Conservation (phyloP, 495 filamentous ascomycete genomes). For the Xylaria palmicola region DNA sequence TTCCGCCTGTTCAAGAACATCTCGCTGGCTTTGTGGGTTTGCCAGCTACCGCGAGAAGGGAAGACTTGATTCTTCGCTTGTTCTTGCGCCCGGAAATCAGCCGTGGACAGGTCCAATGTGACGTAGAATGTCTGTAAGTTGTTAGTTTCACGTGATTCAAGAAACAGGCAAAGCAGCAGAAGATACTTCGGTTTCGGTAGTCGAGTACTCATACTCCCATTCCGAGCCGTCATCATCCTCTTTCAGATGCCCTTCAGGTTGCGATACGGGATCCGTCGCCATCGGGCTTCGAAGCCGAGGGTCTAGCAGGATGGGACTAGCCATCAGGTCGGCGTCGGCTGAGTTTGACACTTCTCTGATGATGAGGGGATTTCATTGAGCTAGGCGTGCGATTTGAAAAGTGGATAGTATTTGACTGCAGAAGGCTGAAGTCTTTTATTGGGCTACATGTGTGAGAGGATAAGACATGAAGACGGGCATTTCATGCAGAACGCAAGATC, state of each 20-base stretch:
- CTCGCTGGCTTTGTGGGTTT: slow-evolving; percentile 23
- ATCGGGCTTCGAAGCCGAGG: slow-evolving; percentile 8
- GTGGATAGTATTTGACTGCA: background rate
- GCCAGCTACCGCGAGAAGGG: slow-evolving; percentile 24
- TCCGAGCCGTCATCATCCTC: slow-evolving; percentile 44
- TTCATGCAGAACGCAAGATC: too few relatives aligned
- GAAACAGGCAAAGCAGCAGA: background rate
- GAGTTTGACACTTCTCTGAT: background rate
- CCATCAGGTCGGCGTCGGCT: slow-evolving; percentile 21
- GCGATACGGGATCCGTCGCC: background rate
- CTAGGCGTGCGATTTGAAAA: background rate
- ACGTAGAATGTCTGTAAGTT: slow-evolving; percentile 52
- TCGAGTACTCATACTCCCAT: slow-evolving; percentile 60
- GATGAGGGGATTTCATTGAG: slow-evolving; percentile 11
- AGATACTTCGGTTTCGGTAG: slow-evolving; percentile 52
- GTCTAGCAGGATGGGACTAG: slow-evolving; percentile 23
- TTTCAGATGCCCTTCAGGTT: background rate
- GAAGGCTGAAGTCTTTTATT: background rate
- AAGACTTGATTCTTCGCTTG: background rate
- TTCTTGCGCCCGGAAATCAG: slow-evolving; percentile 41
- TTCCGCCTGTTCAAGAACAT: slow-evolving; percentile 23
- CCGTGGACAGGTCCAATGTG: slow-evolving; percentile 54
- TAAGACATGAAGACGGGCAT: background rate
- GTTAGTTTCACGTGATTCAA: background rate
- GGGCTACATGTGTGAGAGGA: background rate